These are phyloP conservation scores for Omphalotus guepiniiformis DNA, from an alignment of 768 basidiomycete species.

Conservation along the genomic window DNA sequence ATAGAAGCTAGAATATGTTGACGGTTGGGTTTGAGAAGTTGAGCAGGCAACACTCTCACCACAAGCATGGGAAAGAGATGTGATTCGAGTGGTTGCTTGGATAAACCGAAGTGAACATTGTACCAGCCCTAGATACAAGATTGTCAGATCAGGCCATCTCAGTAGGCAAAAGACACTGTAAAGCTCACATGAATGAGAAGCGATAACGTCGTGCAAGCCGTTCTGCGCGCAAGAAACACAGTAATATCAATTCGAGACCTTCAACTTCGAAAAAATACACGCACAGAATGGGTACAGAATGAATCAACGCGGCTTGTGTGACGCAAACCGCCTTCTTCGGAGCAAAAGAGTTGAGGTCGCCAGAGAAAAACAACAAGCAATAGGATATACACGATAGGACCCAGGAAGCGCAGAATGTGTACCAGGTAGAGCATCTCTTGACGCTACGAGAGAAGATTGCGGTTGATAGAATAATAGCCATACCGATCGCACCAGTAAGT, in stretches of 20 bases:
- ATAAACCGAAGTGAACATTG: slow-evolving; percentile 11
- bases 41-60: no score
- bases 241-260: not conserved
- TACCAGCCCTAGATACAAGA: slow-evolving; percentile 8
- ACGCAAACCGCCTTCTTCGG: slow-evolving; percentile 7
- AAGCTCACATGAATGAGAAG: slow-evolving; percentile 10
- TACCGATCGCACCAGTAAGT: slow-evolving; percentile 6
- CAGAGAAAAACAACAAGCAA: not conserved
- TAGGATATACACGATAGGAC: slow-evolving; percentile 6
- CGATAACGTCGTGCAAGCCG: slow-evolving; percentile 8
- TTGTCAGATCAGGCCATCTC: not conserved
- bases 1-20: not conserved
- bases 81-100: slow-evolving; percentile 9
- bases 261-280: not conserved
- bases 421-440: slow-evolving; percentile 5
- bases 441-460: slow-evolving; percentile 2
- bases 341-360: not conserved
- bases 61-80: slow-evolving; percentile 1
- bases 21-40: not conserved
- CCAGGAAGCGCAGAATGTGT: slow-evolving; percentile 5
- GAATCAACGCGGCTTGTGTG: slow-evolving; percentile 9
- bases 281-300: slow-evolving; percentile 12
- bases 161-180: not conserved
- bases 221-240: not conserved
- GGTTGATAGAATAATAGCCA: slow-evolving; percentile 4